phyloP scores from a whole-genome alignment of 2,329 filamentous ascomycete genomes.

The Arthrobotrys iridis region DNA sequence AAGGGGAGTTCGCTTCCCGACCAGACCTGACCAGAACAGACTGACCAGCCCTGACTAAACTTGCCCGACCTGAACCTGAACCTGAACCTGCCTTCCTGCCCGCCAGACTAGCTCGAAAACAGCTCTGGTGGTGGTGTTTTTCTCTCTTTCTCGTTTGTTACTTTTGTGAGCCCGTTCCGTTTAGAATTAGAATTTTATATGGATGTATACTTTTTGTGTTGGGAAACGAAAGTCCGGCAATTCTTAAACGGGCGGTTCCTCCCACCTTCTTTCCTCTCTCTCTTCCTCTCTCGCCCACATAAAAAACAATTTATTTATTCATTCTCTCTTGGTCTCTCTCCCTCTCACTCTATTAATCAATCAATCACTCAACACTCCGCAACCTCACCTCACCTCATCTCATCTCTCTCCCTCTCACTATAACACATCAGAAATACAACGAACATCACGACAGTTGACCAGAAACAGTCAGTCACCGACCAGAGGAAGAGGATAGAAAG shows the following conservation, averaged over 20 bases:
- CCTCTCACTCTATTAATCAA: neutral
- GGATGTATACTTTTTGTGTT: too few relatives aligned
- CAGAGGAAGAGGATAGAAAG: too few relatives aligned
- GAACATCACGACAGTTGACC: too few relatives aligned
- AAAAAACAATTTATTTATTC: neutral
- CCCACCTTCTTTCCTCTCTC: neutral
- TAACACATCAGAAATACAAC: neutral
- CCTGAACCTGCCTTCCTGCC: too few relatives aligned
- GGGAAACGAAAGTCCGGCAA: too few relatives aligned
- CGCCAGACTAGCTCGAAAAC: too few relatives aligned
- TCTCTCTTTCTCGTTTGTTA: neutral
- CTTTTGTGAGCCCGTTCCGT: neutral
- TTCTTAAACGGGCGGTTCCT: neutral
- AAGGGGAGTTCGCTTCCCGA: neutral
- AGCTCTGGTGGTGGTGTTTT: neutral
- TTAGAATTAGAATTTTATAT: too few relatives aligned
- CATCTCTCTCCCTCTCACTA: neutral
- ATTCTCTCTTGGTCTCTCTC: neutral
- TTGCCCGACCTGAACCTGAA: too few relatives aligned
- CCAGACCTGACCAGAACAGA: neutral
- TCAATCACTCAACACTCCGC: too few relatives aligned
- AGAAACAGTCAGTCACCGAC: too few relatives aligned
- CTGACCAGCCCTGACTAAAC: too few relatives aligned
- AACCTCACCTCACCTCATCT: too few relatives aligned
- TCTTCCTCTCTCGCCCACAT: neutral